These are phyloP conservation scores for Cladosporium austrohemisphaericum DNA, from an alignment of 2,329 filamentous ascomycete species.

Conservation along the genomic window DNA sequence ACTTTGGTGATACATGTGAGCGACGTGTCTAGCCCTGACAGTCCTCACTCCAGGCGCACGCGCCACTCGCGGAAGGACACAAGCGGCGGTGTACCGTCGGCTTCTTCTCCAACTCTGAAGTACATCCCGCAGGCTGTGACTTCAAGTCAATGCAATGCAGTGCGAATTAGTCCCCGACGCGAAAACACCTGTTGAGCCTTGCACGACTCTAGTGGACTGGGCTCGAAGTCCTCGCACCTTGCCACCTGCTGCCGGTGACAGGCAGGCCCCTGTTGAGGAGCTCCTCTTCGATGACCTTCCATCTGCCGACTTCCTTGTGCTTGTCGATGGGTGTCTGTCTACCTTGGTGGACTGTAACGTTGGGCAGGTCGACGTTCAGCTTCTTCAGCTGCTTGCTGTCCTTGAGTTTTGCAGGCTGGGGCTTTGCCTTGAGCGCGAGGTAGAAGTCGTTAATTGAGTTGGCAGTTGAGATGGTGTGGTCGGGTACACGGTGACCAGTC, in stretches of 20 bases:
- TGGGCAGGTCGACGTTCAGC: slow-evolving; percentile 55
- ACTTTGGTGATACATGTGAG: slow-evolving; percentile 12
- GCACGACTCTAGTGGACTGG: slow-evolving; percentile 3
- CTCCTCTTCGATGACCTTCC: slow-evolving; percentile 75
- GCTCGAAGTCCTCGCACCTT: slow-evolving; percentile 12
- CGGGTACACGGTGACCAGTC: slow-evolving; percentile 71
- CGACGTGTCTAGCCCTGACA: slow-evolving; percentile 7
- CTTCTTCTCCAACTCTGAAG: neutral
- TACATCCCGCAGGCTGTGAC: neutral
- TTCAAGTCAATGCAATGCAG: neutral
- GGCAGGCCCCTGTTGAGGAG: slow-evolving; percentile 61
- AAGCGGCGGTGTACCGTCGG: slow-evolving; percentile 3
- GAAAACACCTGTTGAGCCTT: neutral
- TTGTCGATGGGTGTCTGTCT: slow-evolving; percentile 68
- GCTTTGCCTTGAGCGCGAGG: slow-evolving; percentile 33
- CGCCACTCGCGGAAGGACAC: neutral
- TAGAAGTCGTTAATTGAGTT: slow-evolving; percentile 38
- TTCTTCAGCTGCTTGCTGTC: slow-evolving; percentile 52
- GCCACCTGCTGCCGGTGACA: slow-evolving; percentile 41
- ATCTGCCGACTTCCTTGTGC: slow-evolving; percentile 68
- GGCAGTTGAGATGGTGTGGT: slow-evolving; percentile 55
- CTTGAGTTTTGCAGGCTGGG: slow-evolving; percentile 55
- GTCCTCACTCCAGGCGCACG: slow-evolving; percentile 2
- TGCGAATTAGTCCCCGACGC: neutral
- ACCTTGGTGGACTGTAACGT: slow-evolving; percentile 64